Percentiles rank a stretch among this genome's conserved stretches.
These are phyloP conservation scores for Lentinula sp. DNA, from an alignment of 768 basidiomycete genomes.

Conservation along the genomic window DNA sequence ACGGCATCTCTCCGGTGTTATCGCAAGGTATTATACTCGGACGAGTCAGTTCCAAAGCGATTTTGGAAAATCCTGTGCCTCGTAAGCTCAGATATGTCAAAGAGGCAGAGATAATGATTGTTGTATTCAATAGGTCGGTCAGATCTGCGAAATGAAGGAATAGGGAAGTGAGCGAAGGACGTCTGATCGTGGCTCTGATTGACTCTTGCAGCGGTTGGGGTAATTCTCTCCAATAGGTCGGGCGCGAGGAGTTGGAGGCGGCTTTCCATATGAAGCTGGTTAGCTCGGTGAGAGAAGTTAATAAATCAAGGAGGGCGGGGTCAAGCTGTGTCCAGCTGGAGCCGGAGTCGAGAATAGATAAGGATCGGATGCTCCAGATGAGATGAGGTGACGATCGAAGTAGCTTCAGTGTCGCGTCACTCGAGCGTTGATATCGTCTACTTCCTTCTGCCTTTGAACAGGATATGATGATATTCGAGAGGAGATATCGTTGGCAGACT, in stretches of 20 bases:
- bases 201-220: background rate
- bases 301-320: background rate
- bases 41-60: background rate
- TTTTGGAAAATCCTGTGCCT: background rate
- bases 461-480: background rate
- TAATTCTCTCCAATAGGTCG: background rate
- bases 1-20: background rate
- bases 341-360: background rate
- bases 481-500: constrained; percentile 1
- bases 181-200: background rate
- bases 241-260: background rate
- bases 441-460: background rate
- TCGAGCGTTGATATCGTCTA: background rate
- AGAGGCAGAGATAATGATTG: background rate
- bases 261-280: background rate
- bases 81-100: background rate
- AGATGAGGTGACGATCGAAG: constrained; percentile 4
- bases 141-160: background rate
- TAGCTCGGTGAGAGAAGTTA: background rate
- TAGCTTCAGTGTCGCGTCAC: background rate
- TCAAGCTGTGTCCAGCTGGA: background rate
- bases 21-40: constrained; percentile 1
- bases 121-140: background rate
- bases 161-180: background rate
- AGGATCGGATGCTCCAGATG: constrained; percentile 1